phyloP scores from a whole-genome alignment of 1,139 yeast genomes.

The Lipomyces yarrowii region DNA sequence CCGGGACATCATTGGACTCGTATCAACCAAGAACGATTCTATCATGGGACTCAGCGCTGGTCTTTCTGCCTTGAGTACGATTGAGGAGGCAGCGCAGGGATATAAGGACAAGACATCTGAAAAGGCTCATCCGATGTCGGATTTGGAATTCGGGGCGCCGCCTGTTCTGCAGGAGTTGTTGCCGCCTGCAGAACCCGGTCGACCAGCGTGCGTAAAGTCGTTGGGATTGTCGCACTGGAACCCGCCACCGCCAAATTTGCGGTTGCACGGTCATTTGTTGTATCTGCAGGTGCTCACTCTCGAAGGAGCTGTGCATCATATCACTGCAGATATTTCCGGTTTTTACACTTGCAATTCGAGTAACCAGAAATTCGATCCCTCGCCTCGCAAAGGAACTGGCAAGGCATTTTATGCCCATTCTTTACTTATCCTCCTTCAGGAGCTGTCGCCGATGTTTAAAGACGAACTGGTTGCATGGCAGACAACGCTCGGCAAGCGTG shows the following conservation, averaged over 20 bases:
- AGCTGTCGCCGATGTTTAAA: slow-evolving; percentile 57
- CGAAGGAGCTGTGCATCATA: slow-evolving; percentile 76
- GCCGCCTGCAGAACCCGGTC: slow-evolving; percentile 40
- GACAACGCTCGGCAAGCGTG: slow-evolving; percentile 49
- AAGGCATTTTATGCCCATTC: slow-evolving; percentile 49
- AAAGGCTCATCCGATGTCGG: slow-evolving; percentile 28
- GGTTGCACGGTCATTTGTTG: slow-evolving; percentile 73
- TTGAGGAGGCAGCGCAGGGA: slow-evolving; percentile 38
- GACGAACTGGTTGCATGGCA: slow-evolving; percentile 49
- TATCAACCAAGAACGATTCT: slow-evolving; percentile 40
- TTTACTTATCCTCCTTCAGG: slow-evolving; percentile 55
- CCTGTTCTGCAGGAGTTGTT: slow-evolving; percentile 38
- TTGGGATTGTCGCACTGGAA: slow-evolving; percentile 80
- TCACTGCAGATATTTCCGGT: slow-evolving; percentile 79
- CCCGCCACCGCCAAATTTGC: slow-evolving; percentile 70
- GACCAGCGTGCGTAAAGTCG: slow-evolving; percentile 50
- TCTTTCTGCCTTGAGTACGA: slow-evolving; percentile 44
- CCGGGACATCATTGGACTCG: slow-evolving; percentile 52
- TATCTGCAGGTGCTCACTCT: slow-evolving; percentile 75
- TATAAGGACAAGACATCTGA: slow-evolving; percentile 27
- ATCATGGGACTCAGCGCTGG: slow-evolving; percentile 45
- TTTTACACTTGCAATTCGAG: slow-evolving; percentile 76
- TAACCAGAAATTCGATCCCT: slow-evolving; percentile 68
- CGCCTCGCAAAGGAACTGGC: slow-evolving; percentile 47
- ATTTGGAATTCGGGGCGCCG: slow-evolving; percentile 34